These are phyloP conservation scores for Russula brevipes DNA, from an alignment of 768 basidiomycete species.

Conservation along the genomic window DNA sequence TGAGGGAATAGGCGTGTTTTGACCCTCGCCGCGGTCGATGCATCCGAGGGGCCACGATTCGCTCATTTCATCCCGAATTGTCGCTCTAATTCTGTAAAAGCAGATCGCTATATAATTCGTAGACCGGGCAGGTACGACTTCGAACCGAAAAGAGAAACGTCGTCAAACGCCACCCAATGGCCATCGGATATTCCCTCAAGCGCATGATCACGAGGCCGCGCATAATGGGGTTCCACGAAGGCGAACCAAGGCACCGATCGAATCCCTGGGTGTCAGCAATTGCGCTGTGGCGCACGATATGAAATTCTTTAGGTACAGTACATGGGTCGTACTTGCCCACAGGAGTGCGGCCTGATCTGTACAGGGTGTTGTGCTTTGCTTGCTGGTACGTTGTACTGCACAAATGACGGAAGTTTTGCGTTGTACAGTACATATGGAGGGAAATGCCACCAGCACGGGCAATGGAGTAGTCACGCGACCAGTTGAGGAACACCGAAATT, in stretches of 20 bases:
- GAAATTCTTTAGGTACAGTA: neutral
- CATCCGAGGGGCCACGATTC: too few species aligned
- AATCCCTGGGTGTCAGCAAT: neutral
- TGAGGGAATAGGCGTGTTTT: too few species aligned
- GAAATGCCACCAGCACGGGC: neutral
- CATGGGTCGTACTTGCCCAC: too few species aligned
- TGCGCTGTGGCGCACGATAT: neutral
- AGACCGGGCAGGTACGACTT: too few species aligned
- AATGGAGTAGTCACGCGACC: neutral
- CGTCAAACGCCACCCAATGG: neutral
- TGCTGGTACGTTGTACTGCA: neutral
- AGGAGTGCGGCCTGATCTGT: neutral
- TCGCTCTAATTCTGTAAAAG: too few species aligned
- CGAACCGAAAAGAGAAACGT: neutral
- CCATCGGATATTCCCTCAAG: neutral
- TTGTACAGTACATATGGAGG: neutral
- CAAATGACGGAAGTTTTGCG: neutral
- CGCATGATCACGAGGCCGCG: too few species aligned
- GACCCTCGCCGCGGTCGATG: too few species aligned
- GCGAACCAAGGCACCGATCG: slow-evolving; percentile 1
- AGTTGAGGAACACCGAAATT: neutral
- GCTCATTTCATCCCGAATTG: too few species aligned
- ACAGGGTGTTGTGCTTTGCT: too few species aligned
- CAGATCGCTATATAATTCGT: too few species aligned
- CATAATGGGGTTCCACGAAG: neutral